Evolutionary conservation across 2,329 filamentous ascomycete genomes (phyloP), one percentile per base, ranked within the genome.

Genomic region (Myotisia sp.): DNA sequence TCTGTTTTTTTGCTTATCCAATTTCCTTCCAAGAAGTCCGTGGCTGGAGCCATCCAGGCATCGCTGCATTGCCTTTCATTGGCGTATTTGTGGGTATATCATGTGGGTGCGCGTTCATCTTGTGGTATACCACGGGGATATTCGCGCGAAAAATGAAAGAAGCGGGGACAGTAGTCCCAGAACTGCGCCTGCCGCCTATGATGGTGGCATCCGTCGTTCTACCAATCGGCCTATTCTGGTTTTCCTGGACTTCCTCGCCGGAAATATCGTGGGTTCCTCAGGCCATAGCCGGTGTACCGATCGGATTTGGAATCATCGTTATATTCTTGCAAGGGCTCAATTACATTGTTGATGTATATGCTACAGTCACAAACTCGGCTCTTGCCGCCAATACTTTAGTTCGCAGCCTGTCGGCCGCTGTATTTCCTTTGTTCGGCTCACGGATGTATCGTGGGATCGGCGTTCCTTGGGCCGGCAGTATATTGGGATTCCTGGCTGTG

Each of bases 361-460:
- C 62, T 3, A 48, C 58, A 12, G 63, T 61, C 46, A 60, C 62
- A 12, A 62, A 62, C 9, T 64, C 60, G 38, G 83, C 84, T 3
- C 66, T 93, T 54, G 83, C 85, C 8, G 83, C 84, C 28, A 90
- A 92, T 49, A 79, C 77, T 29, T 82, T 90, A 53, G 71, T 79
- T 37, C 70, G 86, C 34, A 84, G 77, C 43, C 65, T 68, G 13
- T 90, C 92, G 62, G 85, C 79, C 39, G 83, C 82, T 34, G 71
- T 74, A 3, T 86, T 86, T 45, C 79, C 80, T 9, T 60, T 85
- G 2, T 85, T 86, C 52, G 78, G 53, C 3, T 42, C 42, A 9
- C 47, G 53, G 29, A 57, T 60, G 55, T 62, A 54, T 29, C 40
- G 48, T 19, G 48, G 46, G 6, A 48, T 61, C 4, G 57, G 58